Conservation (phyloP, 1,139 yeast genomes). For the Candida dubliniensis region DNA sequence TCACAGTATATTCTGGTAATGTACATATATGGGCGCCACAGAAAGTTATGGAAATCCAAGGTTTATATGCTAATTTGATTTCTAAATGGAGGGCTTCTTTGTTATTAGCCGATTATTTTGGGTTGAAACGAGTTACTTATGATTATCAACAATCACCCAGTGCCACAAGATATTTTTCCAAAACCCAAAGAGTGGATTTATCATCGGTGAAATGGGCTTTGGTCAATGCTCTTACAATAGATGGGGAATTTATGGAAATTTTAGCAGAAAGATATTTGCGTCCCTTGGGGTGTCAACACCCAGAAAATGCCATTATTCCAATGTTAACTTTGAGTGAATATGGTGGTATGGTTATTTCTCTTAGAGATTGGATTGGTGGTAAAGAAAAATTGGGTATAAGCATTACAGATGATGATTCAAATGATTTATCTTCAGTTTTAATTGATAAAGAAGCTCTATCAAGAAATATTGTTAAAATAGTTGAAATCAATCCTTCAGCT, state of each 20-base stretch:
- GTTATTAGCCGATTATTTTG: slow-evolving; percentile 80
- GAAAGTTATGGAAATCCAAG: slow-evolving; percentile 73
- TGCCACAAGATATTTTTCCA: slow-evolving; percentile 74
- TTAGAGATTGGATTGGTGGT: slow-evolving; percentile 86
- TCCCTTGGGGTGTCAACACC: slow-evolving; percentile 82
- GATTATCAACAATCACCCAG: slow-evolving; percentile 92
- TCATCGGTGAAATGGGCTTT: slow-evolving; percentile 85
- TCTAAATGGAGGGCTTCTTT: slow-evolving; percentile 72
- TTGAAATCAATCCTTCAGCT: slow-evolving; percentile 60
- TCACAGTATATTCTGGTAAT: slow-evolving; percentile 85
- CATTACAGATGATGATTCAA: slow-evolving; percentile 33
- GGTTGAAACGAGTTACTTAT: slow-evolving; percentile 88
- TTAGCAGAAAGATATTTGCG: slow-evolving; percentile 88
- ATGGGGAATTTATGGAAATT: slow-evolving; percentile 89
- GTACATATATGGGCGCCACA: slow-evolving; percentile 79
- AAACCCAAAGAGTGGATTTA: slow-evolving; percentile 75
- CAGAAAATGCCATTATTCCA: slow-evolving; percentile 83
- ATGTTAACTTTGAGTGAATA: slow-evolving; percentile 87
- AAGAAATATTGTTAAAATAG: slow-evolving; percentile 71
- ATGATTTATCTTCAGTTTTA: slow-evolving; percentile 61
- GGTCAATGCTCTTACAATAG: slow-evolving; percentile 88
- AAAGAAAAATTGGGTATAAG: slow-evolving; percentile 58
- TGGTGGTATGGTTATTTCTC: slow-evolving; percentile 93
- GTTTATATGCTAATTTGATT: slow-evolving; percentile 80
- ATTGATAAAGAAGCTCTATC: slow-evolving; percentile 82